Evolutionary conservation across 2,329 filamentous ascomycete species (phyloP).

Genomic region (Mollisiaceae sp.): DNA sequence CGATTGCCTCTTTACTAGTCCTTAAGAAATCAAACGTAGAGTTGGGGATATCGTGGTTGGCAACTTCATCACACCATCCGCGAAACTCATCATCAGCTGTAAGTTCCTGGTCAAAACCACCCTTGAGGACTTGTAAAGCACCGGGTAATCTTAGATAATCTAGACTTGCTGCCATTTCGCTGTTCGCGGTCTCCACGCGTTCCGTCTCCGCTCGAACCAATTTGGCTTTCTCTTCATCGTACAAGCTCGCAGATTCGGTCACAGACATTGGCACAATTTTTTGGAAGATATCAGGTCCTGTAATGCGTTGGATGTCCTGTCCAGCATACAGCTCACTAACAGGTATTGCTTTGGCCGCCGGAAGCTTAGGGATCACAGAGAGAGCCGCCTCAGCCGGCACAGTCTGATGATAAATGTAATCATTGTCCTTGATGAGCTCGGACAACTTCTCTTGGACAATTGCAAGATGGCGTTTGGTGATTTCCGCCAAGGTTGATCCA

Average conservation of each 20-base stretch:
- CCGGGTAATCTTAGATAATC: constrained; percentile 92
- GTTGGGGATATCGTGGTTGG: constrained; percentile 80
- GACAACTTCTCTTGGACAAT: constrained; percentile 81
- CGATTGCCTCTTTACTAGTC: constrained; percentile 76
- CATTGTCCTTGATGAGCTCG: constrained; percentile 87
- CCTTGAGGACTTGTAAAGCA: constrained; percentile 89
- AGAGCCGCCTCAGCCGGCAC: constrained; percentile 86
- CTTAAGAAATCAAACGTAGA: constrained; percentile 80
- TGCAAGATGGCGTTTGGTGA: constrained; percentile 81
- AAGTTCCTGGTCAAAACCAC: constrained; percentile 88
- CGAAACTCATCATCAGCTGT: constrained; percentile 89
- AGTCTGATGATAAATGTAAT: constrained; percentile 96
- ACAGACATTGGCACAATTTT: constrained; percentile 96
- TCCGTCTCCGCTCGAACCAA: constrained; percentile 92
- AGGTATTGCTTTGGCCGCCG: constrained; percentile 94
- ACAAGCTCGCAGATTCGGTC: constrained; percentile 94
- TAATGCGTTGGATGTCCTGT: constrained; percentile 96
- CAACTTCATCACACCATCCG: constrained; percentile 92
- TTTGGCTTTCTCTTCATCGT: constrained; percentile 98
- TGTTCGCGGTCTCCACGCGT: constrained; percentile 87
- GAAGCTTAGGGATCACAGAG: constrained; percentile 83
- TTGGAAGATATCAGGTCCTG: constrained; percentile 94
- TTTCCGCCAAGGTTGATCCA: constrained; percentile 73
- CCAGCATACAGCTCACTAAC: constrained; percentile 96
- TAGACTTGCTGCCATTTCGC: constrained; percentile 93